Base-by-base conservation (phyloP, 306 rosid genomes). In the Inga laurina region DNA sequence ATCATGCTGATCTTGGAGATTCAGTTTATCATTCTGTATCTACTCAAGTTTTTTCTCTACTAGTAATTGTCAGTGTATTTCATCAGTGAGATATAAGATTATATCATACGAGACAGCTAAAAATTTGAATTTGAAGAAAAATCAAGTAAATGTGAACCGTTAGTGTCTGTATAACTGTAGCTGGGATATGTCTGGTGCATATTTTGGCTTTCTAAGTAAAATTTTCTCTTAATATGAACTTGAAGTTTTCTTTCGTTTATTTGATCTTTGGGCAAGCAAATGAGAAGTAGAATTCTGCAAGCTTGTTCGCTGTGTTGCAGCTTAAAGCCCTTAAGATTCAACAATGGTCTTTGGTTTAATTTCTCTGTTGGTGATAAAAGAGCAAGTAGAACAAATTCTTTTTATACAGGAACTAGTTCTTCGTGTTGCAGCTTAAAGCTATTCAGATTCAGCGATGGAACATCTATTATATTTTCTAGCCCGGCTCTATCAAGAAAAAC, bases 1-100 rank as follows among this genome's bases (percentile, higher is more conserved):
- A 24, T 79, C 24, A 68, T 76, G 41, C 51, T 39, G 65, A 68
- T 46, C 80, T 82, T 66, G 75, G 78, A 56, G 35, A 44, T 87
- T 46, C 34, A 44, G 82, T 79, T 79, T 59, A 64, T 24, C 74
- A 35, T 66, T 24, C 54, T 34, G 62, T 82, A 52, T 82, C 15
- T 22, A 21, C 34, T 80, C 44, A 59, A 46, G 21, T 22, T 14
- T 54, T 49, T n/a, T 75, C 10, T 2, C 15, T 2, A 62, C 35
- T 66, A 51, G 69, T 24, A 51, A 51, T 49, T 39, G 32, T 62
- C 44, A 64, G 30, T 22, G 67, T 64, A 45, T 74, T 48, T 62
- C 79, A 7, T 81, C 54, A 22, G 24, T 74, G 65, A 73, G 32
- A 24, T 74, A 78, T 64, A 34, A 15, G 78, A 22, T 70, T 41